Evolutionary conservation across 2,329 filamentous ascomycete species (phyloP).

Genomic region (Phialemoniopsis sp.): DNA sequence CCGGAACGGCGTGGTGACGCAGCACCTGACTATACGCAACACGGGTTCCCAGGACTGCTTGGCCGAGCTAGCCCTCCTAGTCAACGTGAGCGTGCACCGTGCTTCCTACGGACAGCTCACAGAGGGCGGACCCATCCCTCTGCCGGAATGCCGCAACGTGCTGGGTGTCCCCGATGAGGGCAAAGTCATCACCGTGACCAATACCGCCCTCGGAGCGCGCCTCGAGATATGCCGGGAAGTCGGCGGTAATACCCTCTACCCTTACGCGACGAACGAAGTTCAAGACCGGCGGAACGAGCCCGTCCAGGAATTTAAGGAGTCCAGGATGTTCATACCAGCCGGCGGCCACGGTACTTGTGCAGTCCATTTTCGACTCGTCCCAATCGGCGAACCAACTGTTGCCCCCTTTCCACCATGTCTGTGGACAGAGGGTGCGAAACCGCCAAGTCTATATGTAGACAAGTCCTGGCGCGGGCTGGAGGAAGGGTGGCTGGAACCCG

Average conservation of each 20-base stretch:
- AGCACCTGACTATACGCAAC: slow-evolving; percentile 9
- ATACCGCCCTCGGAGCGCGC: slow-evolving; percentile 3
- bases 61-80: slow-evolving; percentile 3
- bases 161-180: background rate
- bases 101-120: slow-evolving; percentile 15
- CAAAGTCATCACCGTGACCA: slow-evolving; percentile 3
- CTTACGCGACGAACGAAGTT: no score
- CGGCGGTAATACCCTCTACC: background rate
- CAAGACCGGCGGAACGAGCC: background rate
- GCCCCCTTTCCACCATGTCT: no score
- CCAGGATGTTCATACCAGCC: no score
- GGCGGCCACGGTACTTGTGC: no score
- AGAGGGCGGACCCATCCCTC: slow-evolving; percentile 9
- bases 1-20: slow-evolving; percentile 5
- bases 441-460: background rate
- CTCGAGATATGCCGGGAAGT: slow-evolving; percentile 2
- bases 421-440: no score
- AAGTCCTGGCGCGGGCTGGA: background rate
- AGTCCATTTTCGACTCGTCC: no score
- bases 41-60: background rate
- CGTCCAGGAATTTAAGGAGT: background rate
- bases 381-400: no score
- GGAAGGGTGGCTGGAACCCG: background rate
- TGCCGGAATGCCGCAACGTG: slow-evolving; percentile 8
- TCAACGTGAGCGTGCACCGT: slow-evolving; percentile 10